These are phyloP conservation scores for Aspergillus wentii DNA, from an alignment of 495 filamentous ascomycete genomes.

Conservation along the genomic window DNA sequence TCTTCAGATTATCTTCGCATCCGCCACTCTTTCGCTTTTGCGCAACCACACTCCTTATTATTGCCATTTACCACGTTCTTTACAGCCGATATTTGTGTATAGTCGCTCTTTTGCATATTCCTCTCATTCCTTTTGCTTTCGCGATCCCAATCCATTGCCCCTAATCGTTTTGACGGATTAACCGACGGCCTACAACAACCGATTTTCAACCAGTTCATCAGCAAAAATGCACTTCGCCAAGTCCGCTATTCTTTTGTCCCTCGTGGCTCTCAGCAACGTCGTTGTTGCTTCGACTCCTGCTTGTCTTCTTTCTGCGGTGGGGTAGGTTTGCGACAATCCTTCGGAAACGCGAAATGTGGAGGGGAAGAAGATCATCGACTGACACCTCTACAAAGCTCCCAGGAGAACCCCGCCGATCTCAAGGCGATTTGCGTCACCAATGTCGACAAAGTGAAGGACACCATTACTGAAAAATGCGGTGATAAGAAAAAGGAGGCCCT, in stretches of 20 bases:
- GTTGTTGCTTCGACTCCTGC: constrained; percentile 25
- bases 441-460: constrained; percentile 23
- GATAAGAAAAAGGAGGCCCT: constrained; percentile 23
- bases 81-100: constrained; percentile 1
- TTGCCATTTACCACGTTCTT: constrained; percentile 13
- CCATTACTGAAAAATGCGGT: constrained; percentile 23
- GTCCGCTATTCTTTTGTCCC: constrained; percentile 25
- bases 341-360: not conserved
- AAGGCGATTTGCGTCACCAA: constrained; percentile 25
- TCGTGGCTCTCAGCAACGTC: constrained; percentile 32
- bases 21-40: too few relatives aligned
- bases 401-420: constrained; percentile 25
- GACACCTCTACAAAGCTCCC: constrained; percentile 12
- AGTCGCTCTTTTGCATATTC: constrained; percentile 2
- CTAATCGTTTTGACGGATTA: constrained; percentile 5
- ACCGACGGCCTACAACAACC: too few relatives aligned
- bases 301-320: constrained; percentile 32
- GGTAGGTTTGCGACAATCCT: constrained; percentile 19
- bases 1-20: too few relatives aligned
- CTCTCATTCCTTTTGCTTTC: not conserved
- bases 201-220: constrained; percentile 6
- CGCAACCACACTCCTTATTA: constrained; percentile 15
- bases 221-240: constrained; percentile 35
- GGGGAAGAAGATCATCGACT: constrained; percentile 7
- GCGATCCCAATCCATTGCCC: constrained; percentile 12